These are phyloP conservation scores for Ettlia oleoabundans DNA, from an alignment of 139 green algal species.

Conservation along the genomic window DNA sequence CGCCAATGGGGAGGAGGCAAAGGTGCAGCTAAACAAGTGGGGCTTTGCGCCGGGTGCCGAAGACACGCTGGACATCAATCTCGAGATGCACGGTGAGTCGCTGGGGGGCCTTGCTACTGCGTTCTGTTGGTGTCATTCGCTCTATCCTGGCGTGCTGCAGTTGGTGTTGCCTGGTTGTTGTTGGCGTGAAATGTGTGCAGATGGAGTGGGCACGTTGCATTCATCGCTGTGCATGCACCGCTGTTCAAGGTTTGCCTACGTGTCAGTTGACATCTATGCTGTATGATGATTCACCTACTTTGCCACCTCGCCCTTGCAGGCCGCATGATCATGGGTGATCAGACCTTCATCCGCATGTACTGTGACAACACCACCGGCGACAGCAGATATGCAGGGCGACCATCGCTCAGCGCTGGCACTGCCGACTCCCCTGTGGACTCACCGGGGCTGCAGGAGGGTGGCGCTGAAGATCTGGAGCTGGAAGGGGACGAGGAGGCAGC, in stretches of 20 bases:
- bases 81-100: constrained; percentile 56
- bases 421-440: constrained; percentile 7
- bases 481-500: not conserved
- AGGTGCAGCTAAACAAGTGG: constrained; percentile 69
- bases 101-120: too few species aligned
- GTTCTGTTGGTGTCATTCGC: too few species aligned
- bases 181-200: not conserved
- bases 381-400: not conserved
- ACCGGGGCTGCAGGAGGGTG: not conserved
- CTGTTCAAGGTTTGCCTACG: not conserved
- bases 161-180: not conserved
- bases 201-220: too few species aligned
- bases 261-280: not conserved
- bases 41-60: constrained; percentile 79
- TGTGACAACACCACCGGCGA: constrained; percentile 47
- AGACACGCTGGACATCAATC: constrained; percentile 66
- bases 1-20: not conserved
- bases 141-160: not conserved
- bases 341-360: constrained; percentile 77
- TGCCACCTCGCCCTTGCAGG: too few species aligned
- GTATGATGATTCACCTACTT: too few species aligned
- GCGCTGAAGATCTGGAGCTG: not conserved
- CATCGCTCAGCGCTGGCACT: constrained; percentile 8
- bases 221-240: not conserved
- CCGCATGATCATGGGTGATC: constrained; percentile 73